These are phyloP conservation scores for Cystofilobasidium capitatum DNA, from an alignment of 768 basidiomycete species.

Conservation along the genomic window DNA sequence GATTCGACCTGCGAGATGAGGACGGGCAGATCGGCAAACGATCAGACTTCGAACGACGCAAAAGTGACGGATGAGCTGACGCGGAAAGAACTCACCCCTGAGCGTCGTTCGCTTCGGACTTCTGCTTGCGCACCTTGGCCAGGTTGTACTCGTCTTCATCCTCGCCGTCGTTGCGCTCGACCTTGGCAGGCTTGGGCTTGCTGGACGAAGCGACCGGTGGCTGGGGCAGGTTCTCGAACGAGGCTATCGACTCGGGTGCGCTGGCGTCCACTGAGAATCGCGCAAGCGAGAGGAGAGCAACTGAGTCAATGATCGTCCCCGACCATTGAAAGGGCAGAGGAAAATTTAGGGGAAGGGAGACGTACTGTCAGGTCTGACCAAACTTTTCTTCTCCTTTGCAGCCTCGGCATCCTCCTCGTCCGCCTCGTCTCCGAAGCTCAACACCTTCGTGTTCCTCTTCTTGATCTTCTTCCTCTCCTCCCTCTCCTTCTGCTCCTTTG, in stretches of 20 bases:
- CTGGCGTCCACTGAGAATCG: conserved; percentile 64
- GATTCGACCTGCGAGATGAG: conserved; percentile 39
- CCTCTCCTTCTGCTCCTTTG: conserved; percentile 16
- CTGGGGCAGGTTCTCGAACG: not conserved
- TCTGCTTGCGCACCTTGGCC: conserved; percentile 15
- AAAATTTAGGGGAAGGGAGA: conserved; percentile 29
- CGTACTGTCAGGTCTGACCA: conserved; percentile 75
- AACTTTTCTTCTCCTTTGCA: conserved; percentile 61
- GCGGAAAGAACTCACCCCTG: conserved; percentile 18
- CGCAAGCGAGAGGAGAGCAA: conserved; percentile 18
- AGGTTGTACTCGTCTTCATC: conserved; percentile 15
- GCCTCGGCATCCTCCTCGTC: conserved; percentile 52
- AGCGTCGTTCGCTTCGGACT: conserved; percentile 18
- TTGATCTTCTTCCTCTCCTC: conserved; percentile 71
- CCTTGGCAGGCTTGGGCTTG: not conserved
- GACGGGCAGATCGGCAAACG: not conserved
- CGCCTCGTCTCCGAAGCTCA: conserved; percentile 76
- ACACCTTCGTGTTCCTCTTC: conserved; percentile 80
- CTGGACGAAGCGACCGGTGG: not conserved
- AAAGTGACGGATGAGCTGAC: not conserved
- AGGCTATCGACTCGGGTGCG: conserved; percentile 31
- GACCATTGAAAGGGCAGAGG: conserved; percentile 29
- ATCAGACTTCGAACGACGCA: not conserved
- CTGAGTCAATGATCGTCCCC: conserved; percentile 28
- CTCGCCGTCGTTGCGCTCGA: not conserved